Evolutionary conservation across 2,329 filamentous ascomycete genomes (phyloP).

Genomic region (Beauveria bassiana): DNA sequence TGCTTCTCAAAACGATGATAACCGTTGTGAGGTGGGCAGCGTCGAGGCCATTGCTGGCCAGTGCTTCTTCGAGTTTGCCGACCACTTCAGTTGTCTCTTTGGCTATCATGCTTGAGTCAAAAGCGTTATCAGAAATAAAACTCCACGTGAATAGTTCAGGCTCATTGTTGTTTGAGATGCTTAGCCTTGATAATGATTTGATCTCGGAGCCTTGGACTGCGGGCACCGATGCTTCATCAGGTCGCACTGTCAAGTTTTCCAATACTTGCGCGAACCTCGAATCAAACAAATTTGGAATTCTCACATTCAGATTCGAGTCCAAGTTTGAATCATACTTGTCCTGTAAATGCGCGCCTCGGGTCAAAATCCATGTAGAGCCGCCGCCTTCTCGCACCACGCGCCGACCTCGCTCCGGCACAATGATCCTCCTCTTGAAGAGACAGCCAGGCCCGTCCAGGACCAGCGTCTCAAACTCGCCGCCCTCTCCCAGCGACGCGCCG

Average conservation of each 20-base stretch:
- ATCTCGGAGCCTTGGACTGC: background rate
- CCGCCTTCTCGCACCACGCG: slow-evolving; percentile 59
- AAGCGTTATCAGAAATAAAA: slow-evolving; percentile 24
- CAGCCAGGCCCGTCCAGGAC: slow-evolving; percentile 69
- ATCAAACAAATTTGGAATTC: slow-evolving; percentile 62
- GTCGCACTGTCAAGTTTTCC: slow-evolving; percentile 20
- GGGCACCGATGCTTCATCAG: background rate
- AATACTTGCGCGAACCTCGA: slow-evolving; percentile 42
- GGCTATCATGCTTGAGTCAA: slow-evolving; percentile 28
- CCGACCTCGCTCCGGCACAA: slow-evolving; percentile 46
- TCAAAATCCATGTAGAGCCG: slow-evolving; percentile 65
- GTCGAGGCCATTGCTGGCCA: slow-evolving; percentile 25
- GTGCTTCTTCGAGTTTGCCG: slow-evolving; percentile 33
- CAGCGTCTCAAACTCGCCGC: slow-evolving; percentile 92
- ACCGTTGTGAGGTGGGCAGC: slow-evolving; percentile 42
- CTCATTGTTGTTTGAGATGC: too few relatives aligned
- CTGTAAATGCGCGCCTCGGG: slow-evolving; percentile 49
- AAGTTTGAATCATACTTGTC: slow-evolving; percentile 24
- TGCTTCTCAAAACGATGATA: slow-evolving; percentile 65
- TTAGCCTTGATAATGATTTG: background rate
- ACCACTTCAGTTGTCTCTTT: slow-evolving; percentile 43
- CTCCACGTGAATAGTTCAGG: slow-evolving; percentile 24
- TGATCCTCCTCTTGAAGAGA: slow-evolving; percentile 67
- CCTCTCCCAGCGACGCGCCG: slow-evolving; percentile 79
- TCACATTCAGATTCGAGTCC: slow-evolving; percentile 15